phyloP scores from a whole-genome alignment of 805 yeast species.

The Wickerhamiella azyma region DNA sequence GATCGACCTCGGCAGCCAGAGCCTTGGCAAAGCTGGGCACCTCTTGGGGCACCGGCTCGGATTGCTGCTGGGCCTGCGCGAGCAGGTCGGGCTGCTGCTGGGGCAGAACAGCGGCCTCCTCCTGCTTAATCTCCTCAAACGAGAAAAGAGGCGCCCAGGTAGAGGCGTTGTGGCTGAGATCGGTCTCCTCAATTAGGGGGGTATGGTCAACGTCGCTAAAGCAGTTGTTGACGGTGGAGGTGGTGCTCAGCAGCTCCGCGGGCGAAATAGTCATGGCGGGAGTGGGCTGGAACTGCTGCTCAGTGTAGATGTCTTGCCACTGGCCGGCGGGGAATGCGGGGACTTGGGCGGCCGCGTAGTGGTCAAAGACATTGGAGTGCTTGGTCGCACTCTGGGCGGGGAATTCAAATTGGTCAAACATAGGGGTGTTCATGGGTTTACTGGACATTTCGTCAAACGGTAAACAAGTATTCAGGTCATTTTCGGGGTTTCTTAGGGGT shows the following conservation, averaged over 20 bases:
- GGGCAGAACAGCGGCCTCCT: neutral
- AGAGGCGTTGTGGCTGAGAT: slow-evolving; percentile 17
- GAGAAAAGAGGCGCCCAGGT: slow-evolving; percentile 24
- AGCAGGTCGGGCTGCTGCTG: neutral
- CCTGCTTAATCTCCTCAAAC: slow-evolving; percentile 19
- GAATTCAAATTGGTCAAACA: slow-evolving; percentile 9
- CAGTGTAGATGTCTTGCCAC: slow-evolving; percentile 8
- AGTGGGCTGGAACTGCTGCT: slow-evolving; percentile 7
- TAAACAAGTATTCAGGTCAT: neutral
- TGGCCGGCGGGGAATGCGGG: slow-evolving; percentile 4
- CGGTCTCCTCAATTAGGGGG: slow-evolving; percentile 24
- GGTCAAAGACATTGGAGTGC: slow-evolving; percentile 24
- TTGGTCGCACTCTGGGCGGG: slow-evolving; percentile 11
- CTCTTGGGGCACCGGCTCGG: neutral
- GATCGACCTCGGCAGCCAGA: slow-evolving; percentile 9
- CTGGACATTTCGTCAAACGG: neutral
- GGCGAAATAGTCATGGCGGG: slow-evolving; percentile 15
- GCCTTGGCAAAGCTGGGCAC: slow-evolving; percentile 10
- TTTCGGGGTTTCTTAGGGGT: neutral
- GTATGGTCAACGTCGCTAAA: slow-evolving; percentile 15
- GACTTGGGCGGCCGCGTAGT: slow-evolving; percentile 23
- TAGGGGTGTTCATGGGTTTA: neutral
- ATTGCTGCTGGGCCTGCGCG: neutral
- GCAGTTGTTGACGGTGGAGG: slow-evolving; percentile 14
- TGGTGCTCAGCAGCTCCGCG: slow-evolving; percentile 14